These are phyloP conservation scores for Aquilaria sinensis DNA, from an alignment of 345 rosid species.

Conservation along the genomic window DNA sequence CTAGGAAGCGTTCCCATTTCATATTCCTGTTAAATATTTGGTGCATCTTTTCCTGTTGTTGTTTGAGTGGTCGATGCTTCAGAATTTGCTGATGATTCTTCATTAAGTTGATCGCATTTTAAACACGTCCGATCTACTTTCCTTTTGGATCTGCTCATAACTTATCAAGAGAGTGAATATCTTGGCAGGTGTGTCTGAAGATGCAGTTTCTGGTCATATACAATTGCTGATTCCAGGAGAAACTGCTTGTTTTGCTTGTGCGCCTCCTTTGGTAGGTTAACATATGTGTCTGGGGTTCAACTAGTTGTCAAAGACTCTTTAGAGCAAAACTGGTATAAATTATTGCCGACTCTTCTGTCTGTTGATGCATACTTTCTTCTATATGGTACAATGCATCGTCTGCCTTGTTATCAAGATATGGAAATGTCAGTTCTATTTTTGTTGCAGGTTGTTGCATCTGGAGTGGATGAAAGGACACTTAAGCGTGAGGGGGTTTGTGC, in stretches of 20 bases:
- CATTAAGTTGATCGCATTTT: no score
- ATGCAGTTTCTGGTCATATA: constrained; percentile 97
- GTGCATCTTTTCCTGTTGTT: no score
- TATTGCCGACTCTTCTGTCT: constrained; percentile 3
- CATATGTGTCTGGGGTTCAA: constrained; percentile 3
- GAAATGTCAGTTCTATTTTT: not conserved
- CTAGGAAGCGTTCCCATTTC: no score
- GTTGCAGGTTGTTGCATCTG: constrained; percentile 87
- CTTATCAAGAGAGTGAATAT: constrained; percentile 3
- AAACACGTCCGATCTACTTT: not conserved
- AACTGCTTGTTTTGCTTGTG: constrained; percentile 98
- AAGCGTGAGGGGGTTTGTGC: constrained; percentile 98
- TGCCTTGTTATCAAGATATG: not conserved
- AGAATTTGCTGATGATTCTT: no score
- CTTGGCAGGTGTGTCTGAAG: constrained; percentile 90
- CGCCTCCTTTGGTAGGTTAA: constrained; percentile 85
- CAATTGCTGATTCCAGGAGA: constrained; percentile 93
- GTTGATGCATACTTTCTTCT: not conserved
- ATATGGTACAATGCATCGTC: no score
- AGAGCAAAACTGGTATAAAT: not conserved
- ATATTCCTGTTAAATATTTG: no score
- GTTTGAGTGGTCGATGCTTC: no score
- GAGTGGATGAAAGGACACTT: constrained; percentile 91
- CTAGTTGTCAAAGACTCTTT: constrained; percentile 4
- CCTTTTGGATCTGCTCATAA: not conserved